Percentiles rank a stretch among this genome's conserved stretches.
Conservation (phyloP, 2,329 filamentous ascomycete genomes). For the Phialophora tarda region DNA sequence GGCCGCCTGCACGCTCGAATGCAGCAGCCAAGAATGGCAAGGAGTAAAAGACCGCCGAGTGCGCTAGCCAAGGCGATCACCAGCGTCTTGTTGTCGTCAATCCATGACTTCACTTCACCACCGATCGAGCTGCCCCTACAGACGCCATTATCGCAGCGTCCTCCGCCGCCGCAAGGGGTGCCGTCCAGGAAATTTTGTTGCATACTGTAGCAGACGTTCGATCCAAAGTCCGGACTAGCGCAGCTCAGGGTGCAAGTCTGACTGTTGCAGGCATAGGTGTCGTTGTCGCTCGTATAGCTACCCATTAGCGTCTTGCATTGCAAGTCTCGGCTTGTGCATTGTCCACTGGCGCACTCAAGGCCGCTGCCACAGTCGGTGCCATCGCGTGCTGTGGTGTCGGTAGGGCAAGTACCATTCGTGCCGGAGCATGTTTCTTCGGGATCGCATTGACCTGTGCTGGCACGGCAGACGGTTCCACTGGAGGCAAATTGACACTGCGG, state of each 20-base stretch:
- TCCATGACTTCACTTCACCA: slow-evolving; percentile 76
- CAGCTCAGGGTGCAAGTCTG: slow-evolving; percentile 79
- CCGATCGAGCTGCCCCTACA: slow-evolving; percentile 74
- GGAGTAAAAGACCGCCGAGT: slow-evolving; percentile 73
- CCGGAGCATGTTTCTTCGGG: slow-evolving; percentile 83
- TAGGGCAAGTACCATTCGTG: slow-evolving; percentile 72
- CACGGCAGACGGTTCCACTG: slow-evolving; percentile 75
- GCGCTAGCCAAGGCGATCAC: slow-evolving; percentile 79
- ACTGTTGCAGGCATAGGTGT: slow-evolving; percentile 78
- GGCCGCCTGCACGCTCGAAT: slow-evolving; percentile 59
- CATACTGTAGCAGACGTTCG: slow-evolving; percentile 72
- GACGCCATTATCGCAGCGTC: slow-evolving; percentile 75
- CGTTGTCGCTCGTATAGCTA: slow-evolving; percentile 71
- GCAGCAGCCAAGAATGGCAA: slow-evolving; percentile 72
- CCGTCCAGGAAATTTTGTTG: slow-evolving; percentile 95
- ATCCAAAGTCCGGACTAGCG: slow-evolving; percentile 69
- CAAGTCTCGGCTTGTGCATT: slow-evolving; percentile 88
- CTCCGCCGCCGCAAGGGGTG: slow-evolving; percentile 80
- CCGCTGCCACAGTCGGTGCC: slow-evolving; percentile 73
- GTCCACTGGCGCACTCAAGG: slow-evolving; percentile 83
- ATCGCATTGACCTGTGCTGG: slow-evolving; percentile 81
- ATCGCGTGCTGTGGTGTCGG: slow-evolving; percentile 71
- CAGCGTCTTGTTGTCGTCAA: slow-evolving; percentile 75
- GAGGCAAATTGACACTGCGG: slow-evolving; percentile 52
- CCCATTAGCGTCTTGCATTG: slow-evolving; percentile 90